Base-by-base conservation (phyloP, 352 stramenopile genomes). In the Globisporangium spiculum region DNA sequence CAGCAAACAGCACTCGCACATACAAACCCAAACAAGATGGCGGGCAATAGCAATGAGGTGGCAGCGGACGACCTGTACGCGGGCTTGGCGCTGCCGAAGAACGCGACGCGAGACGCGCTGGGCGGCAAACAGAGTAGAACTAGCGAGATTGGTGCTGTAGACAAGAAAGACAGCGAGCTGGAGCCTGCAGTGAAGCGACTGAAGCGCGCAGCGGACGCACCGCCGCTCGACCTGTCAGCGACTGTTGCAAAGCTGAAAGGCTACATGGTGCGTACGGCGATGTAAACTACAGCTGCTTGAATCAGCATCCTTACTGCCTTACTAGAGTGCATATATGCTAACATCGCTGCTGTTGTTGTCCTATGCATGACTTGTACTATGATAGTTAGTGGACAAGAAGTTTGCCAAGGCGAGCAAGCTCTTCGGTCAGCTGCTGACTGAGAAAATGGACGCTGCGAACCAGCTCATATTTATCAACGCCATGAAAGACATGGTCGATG, bases 351-450 rank as follows among this genome's bases (percentile, higher is more conserved):
- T 48, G 56, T 16, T 41, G 27, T 7, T 46, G 55, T 60, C 26
- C 10, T 30, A 5, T 52, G 22, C 53, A 16, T 48, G 18, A 4
- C 36, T 46, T 16, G 24, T n/a, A 5, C 27, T 22, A 27, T 27
- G 12, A 16, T 61, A 90, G 83, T 48, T 91, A 7, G 72, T 90
- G 1, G 79, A 86, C 76, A 92, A 92, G 72, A 93, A 93, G 61
- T 93, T 93, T 55, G 22, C 74, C 18, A 92, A 93, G 64, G 84
- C 86, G 3, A 83, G 75, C n/a, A 46, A 52, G 32, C 75, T 94
- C 14, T 88, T 93, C 52, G 68, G 65, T 2, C 78, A 77, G 26
- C 71, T 93, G 18, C 60, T 92, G 36, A 38, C 26, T 7, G 76
- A 88, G 32, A 72, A 84, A 24, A 70, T 91, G 58, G 77, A 66